Conservation (phyloP, 768 basidiomycete species). For the Lentinula guzmanii region DNA sequence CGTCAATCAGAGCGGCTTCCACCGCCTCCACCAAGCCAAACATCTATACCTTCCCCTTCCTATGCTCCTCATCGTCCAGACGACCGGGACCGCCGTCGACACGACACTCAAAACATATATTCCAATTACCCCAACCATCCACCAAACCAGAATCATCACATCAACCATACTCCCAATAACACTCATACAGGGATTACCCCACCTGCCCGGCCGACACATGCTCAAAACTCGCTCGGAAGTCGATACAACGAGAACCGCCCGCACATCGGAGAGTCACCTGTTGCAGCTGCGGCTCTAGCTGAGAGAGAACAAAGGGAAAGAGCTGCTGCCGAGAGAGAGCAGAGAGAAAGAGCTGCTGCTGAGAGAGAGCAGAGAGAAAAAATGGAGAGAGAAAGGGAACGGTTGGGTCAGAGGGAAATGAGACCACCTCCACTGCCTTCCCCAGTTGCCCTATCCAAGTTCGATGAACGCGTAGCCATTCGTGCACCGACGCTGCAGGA, state of each 20-base stretch:
- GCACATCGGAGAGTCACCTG: constrained; percentile 2
- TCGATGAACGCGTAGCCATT: neutral
- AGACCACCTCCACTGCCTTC: neutral
- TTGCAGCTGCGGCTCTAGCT: constrained; percentile 1
- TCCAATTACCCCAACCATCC: neutral
- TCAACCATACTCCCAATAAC: neutral
- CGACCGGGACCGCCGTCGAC: neutral
- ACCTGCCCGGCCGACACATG: neutral
- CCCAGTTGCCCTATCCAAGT: neutral
- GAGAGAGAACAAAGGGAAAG: neutral
- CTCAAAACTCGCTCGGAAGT: neutral
- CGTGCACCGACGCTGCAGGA: constrained; percentile 5
- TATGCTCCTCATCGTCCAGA: neutral
- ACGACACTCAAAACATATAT: neutral
- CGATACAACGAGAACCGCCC: constrained; percentile 2
- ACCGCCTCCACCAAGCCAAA: neutral
- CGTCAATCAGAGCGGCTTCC: neutral
- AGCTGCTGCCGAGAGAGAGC: neutral
- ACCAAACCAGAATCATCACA: neutral
- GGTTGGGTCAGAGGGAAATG: neutral
- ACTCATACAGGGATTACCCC: neutral
- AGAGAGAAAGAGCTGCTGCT: neutral
- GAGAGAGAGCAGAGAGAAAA: neutral
- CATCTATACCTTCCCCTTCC: neutral
- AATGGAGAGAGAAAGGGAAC: neutral